Evolutionary conservation across 1,284 basidiomycete species (phyloP), one percentile per base, ranked within the genome.

Genomic region (Rhodotorula sp.): DNA sequence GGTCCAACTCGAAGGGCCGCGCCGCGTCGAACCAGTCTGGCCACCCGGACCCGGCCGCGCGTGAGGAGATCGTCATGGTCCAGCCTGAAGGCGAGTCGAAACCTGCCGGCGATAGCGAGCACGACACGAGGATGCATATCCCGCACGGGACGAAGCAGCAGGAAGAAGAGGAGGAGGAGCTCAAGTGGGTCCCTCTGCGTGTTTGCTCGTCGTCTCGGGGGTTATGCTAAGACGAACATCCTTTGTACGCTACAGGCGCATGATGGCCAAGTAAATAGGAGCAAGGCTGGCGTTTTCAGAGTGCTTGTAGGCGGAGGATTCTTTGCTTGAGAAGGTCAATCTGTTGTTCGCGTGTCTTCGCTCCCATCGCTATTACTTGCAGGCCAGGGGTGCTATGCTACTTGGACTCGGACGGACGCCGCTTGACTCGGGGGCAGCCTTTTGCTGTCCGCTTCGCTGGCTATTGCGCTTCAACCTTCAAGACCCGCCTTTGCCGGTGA

Each of bases 141-240:
- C 14, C 24, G 12, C 59, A 67, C 54, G 65, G 60, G 6, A 29
- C 29, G 3, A 42, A 58, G 55, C 55, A 62, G 60, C 33, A 62
- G 26, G 60, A 62, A 55, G 60, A 51, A 10, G 29, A 62, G 22
- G 66, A 62, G 60, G 66, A 67, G 66, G 17, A 29, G 26, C 56
- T 67, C 46, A 62, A 58, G 66, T 62, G 54, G n/a, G 65, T 53
- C 20, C 24, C 46, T 17, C 22, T 22, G 18, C 20, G 29, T 29
- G 14, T 10, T 1, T 3, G 26, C 14, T 54, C 14, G 7, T 1
- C n/a, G 30, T 29, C 53, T 10, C 2, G 26, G 14, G 29, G 4
- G 26, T 30, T 30, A n/a, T 12, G 26, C 53, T 54, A 14, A 54
- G 29, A 22, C 14, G 24, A 18, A 14, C 24, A 7, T 2, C 37